These are phyloP conservation scores for Tricholoma sp. DNA, from an alignment of 768 basidiomycete species.

Conservation along the genomic window DNA sequence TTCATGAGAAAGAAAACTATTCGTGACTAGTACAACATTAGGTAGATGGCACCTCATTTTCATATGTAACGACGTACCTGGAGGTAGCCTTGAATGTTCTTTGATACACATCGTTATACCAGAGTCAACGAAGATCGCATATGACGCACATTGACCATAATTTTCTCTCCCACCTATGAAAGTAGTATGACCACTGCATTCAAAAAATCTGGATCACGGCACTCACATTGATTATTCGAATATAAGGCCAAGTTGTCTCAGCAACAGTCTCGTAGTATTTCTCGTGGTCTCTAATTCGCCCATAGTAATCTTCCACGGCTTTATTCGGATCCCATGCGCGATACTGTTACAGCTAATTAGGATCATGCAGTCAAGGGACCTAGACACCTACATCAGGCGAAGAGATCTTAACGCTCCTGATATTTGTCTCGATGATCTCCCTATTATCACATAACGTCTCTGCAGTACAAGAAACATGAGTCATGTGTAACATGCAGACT, in stretches of 20 bases:
- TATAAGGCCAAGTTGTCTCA: slow-evolving; percentile 88
- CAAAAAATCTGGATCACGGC: background rate
- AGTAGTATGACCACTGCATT: slow-evolving; percentile 1
- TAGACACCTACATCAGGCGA: slow-evolving; percentile 81
- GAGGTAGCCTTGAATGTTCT: slow-evolving; percentile 87
- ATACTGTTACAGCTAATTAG: slow-evolving; percentile 50
- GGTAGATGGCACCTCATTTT: slow-evolving; percentile 2
- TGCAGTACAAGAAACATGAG: slow-evolving; percentile 23
- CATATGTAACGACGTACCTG: slow-evolving; percentile 43
- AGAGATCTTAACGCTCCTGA: slow-evolving; percentile 94
- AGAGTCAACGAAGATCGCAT: background rate
- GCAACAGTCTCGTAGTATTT: slow-evolving; percentile 86
- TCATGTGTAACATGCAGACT: background rate
- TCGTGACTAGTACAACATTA: slow-evolving; percentile 53
- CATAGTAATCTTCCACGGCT: slow-evolving; percentile 89
- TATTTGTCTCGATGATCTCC: slow-evolving; percentile 91
- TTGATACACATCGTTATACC: background rate
- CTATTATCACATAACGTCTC: slow-evolving; percentile 90
- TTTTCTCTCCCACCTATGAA: slow-evolving; percentile 85
- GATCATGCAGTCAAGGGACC: background rate
- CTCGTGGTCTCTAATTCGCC: slow-evolving; percentile 84
- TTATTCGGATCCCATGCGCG: slow-evolving; percentile 88
- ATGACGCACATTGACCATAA: slow-evolving; percentile 79
- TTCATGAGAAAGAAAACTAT: slow-evolving; percentile 99
- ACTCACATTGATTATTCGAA: slow-evolving; percentile 87